Percentiles rank a stretch among this genome's conserved stretches.
These are phyloP conservation scores for Pseudogymnoascus sp. DNA, from an alignment of 2,329 filamentous ascomycete species.

Conservation along the genomic window DNA sequence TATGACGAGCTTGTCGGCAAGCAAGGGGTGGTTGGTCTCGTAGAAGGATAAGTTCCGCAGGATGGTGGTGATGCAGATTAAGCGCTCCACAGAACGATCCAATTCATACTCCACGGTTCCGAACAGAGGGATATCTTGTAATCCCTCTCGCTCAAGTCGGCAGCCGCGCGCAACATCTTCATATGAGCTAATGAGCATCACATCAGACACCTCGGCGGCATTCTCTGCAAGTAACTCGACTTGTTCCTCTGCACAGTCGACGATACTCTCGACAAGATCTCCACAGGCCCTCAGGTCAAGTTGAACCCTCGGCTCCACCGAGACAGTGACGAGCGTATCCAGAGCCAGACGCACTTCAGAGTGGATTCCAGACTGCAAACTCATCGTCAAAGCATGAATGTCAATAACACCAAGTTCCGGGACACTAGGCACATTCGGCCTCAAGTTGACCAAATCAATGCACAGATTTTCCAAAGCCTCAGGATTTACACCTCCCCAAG, in stretches of 20 bases:
- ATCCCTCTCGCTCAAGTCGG: conserved; percentile 60
- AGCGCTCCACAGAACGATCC: conserved; percentile 74
- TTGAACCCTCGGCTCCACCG: conserved; percentile 54
- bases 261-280: conserved; percentile 76
- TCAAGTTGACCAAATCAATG: conserved; percentile 58
- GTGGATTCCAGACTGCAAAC: conserved; percentile 82
- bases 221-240: conserved; percentile 78
- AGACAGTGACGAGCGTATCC: conserved; percentile 66
- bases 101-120: conserved; percentile 74
- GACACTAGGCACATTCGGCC: conserved; percentile 67
- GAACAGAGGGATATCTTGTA: conserved; percentile 67
- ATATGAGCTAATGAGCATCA: conserved; percentile 74
- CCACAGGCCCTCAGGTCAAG: conserved; percentile 68
- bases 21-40: conserved; percentile 65
- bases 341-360: conserved; percentile 84
- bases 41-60: conserved; percentile 86
- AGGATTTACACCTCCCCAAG: conserved; percentile 67
- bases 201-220: conserved; percentile 77
- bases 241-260: conserved; percentile 89
- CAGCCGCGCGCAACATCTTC: conserved; percentile 82
- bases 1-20: conserved; percentile 71
- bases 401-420: conserved; percentile 82
- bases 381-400: conserved; percentile 80
- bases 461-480: conserved; percentile 57
- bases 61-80: conserved; percentile 88